A percentile compares a stretch with the other conserved stretches of the same genome.
Conservation (phyloP, 306 rosid genomes). For the Medicago arabica region DNA sequence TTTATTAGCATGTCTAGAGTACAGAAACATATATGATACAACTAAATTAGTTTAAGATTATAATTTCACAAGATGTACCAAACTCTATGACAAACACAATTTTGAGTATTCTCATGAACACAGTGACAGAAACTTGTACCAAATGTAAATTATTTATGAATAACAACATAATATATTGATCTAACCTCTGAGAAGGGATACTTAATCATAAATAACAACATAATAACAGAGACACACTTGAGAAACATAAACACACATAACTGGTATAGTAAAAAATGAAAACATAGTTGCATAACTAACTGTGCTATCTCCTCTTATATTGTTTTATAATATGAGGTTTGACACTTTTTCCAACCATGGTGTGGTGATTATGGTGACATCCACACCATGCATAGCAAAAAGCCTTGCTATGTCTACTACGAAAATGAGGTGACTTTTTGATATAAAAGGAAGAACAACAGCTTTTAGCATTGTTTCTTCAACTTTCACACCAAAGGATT, state of each 20-base stretch:
- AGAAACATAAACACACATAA: not conserved
- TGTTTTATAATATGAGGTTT: not conserved
- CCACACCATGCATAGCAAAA: not conserved
- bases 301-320: not conserved
- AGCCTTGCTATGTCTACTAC: constrained; percentile 1
- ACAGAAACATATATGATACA: too few relatives aligned
- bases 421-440: not conserved
- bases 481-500: not conserved
- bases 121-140: not conserved
- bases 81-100: not conserved
- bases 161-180: not conserved
- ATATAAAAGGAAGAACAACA: not conserved
- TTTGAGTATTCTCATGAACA: not conserved
- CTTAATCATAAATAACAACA: not conserved
- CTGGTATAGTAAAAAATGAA: not conserved
- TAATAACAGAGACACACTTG: not conserved
- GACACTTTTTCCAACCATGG: not conserved
- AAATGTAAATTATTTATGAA: not conserved
- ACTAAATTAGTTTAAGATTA: too few relatives aligned
- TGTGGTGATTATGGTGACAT: not conserved
- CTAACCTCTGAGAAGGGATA: not conserved
- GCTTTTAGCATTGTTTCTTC: not conserved
- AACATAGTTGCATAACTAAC: not conserved
- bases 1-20: too few relatives aligned
- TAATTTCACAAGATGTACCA: not conserved